Evolutionary conservation across 306 rosid genomes (phyloP).

Genomic region (Glycine latifolia): DNA sequence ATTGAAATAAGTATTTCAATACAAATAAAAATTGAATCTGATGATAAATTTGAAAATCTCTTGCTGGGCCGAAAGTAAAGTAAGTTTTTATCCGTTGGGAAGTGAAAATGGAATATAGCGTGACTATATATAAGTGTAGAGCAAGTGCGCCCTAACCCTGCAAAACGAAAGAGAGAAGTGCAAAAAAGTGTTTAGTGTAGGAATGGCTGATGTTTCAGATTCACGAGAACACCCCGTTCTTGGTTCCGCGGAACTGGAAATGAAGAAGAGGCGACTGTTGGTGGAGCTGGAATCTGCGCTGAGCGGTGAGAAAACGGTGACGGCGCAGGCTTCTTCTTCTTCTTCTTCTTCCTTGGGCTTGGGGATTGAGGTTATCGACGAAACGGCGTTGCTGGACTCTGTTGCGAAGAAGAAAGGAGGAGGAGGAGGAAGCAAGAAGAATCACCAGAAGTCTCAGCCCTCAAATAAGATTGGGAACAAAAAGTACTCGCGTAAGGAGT

Average conservation of each 20-base stretch:
- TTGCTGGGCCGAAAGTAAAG: no score
- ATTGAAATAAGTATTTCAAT: no score
- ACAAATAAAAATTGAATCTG: no score
- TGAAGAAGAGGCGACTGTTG: constrained; percentile 62
- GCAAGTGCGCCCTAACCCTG: background rate
- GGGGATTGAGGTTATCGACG: constrained; percentile 77
- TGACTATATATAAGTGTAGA: no score
- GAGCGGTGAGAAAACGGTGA: background rate
- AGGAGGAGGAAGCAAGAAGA: constrained; percentile 48
- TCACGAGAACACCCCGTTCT: constrained; percentile 29
- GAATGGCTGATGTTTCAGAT: background rate
- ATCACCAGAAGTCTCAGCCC: no score
- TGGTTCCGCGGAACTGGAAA: constrained; percentile 31
- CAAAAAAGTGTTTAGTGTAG: background rate
- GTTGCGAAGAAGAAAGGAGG: constrained; percentile 30
- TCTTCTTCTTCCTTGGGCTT: constrained; percentile 20
- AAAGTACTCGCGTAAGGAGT: constrained; percentile 62
- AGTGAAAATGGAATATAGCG: no score
- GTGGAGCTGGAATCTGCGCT: constrained; percentile 63
- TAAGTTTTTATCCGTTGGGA: no score
- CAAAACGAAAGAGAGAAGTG: background rate
- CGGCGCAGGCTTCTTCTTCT: background rate
- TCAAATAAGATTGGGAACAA: background rate
- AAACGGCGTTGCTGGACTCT: constrained; percentile 76
- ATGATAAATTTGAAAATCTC: no score